A percentile compares a stretch with the other conserved stretches of the same genome.
phyloP scores from a whole-genome alignment of 257 asterid species.

The Fraxinus cuspidata region DNA sequence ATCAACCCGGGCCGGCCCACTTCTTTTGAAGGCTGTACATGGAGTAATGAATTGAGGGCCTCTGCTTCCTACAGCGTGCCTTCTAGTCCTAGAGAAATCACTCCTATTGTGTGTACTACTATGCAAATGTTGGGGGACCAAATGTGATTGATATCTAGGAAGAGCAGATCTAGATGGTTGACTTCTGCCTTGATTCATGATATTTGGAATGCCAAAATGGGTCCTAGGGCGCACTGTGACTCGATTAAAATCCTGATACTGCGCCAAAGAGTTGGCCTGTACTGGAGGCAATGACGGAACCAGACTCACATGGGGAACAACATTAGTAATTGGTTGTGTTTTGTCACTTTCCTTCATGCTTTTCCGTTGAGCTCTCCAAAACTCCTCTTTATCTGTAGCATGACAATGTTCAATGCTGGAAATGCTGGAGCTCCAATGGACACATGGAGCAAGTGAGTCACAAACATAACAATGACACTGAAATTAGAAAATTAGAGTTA shows the following conservation, averaged over 20 bases:
- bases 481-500: slow-evolving; percentile 33
- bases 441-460: slow-evolving; percentile 87
- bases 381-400: slow-evolving; percentile 74
- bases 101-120: slow-evolving; percentile 21
- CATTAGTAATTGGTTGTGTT: slow-evolving; percentile 20
- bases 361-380: slow-evolving; percentile 68
- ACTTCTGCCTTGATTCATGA: slow-evolving; percentile 25
- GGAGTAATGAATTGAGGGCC: slow-evolving; percentile 34
- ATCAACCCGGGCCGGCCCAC: slow-evolving; percentile 27
- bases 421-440: slow-evolving; percentile 61
- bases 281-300: slow-evolving; percentile 15
- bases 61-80: slow-evolving; percentile 29
- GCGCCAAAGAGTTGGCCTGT: slow-evolving; percentile 25
- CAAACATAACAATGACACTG: slow-evolving; percentile 99
- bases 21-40: slow-evolving; percentile 37
- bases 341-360: slow-evolving; percentile 38
- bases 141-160: slow-evolving; percentile 31
- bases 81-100: slow-evolving; percentile 29
- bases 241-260: slow-evolving; percentile 28
- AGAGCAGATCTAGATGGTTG: slow-evolving; percentile 31
- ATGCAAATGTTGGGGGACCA: slow-evolving; percentile 28
- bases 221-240: slow-evolving; percentile 37
- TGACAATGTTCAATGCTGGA: slow-evolving; percentile 68
- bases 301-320: neutral
- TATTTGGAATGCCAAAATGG: slow-evolving; percentile 25